Base-by-base conservation (phyloP, 1,139 yeast species). In the Diutina siamensis region DNA sequence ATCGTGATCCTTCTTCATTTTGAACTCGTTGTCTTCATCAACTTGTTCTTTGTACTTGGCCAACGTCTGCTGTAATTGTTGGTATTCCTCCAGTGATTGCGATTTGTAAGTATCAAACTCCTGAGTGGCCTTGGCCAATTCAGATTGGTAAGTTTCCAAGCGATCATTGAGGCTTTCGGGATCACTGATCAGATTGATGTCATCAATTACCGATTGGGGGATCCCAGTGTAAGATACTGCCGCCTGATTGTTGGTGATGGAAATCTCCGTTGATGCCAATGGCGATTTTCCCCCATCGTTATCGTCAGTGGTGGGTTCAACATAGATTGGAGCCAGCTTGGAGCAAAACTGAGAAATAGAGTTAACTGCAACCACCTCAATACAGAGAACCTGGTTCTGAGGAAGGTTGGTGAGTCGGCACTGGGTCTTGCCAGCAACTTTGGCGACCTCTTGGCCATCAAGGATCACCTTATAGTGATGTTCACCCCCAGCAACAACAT, bases 301-400 rank as follows among this genome's bases (percentile, higher is more conserved):
- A 13, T 28, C 35, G 5, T 9, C 28, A 15, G 13, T n/a, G 19
- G 17, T 22, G 2, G 34, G 44, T 35, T 42, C 20, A 9, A 63
- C 55, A 47, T 50, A 67, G 1, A 68, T 64, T 0, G 72, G 61
- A 15, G 56, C 52, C 15, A 68, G 62, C 49, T 64, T 65, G 1
- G 71, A 62, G 32, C 67, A 53, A 53, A 66, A 71, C 48, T 65
- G 63, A 47, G 66, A 65, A 33, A 61, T 46, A 27, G 65, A 57
- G 49, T 71, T 69, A 34, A 68, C 60, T 5, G 74, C 74, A 17
- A 68, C 55, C 32, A 71, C 61, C 47, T 67, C 70, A 35, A 71
- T 54, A 49, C 63, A 65, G 52, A 70, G 69, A 19, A 65, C 41
- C 28, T 60, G 60, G 36, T 57, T 54, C 4, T 59, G 56, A 3